These are phyloP conservation scores for Diutina ranongensis DNA, from an alignment of 1,139 yeast species.

Conservation along the genomic window DNA sequence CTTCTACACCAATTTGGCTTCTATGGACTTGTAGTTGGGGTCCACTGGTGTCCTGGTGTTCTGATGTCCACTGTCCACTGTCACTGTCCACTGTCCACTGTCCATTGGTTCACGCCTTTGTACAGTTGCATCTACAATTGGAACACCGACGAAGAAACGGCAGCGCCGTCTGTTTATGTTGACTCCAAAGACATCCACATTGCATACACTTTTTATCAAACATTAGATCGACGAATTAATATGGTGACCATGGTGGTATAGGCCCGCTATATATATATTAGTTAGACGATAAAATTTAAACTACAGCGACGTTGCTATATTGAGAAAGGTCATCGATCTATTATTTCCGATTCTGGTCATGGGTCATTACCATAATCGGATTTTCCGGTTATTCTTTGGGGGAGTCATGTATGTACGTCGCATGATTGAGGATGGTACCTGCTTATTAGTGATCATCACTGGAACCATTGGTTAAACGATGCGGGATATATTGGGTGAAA, in stretches of 20 bases:
- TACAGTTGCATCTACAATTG: constrained; percentile 1
- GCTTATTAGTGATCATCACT: background rate
- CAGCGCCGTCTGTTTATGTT: constrained; percentile 2
- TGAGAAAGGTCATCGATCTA: background rate
- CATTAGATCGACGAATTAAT: background rate
- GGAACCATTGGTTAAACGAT: no score
- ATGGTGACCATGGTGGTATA: background rate
- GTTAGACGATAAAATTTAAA: no score
- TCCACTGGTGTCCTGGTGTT: no score
- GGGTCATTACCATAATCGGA: background rate
- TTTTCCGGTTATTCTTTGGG: background rate
- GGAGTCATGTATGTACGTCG: background rate
- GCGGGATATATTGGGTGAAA: no score
- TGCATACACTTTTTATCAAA: constrained; percentile 5
- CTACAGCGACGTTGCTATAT: background rate
- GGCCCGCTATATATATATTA: background rate
- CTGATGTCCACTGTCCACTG: no score
- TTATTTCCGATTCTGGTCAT: background rate
- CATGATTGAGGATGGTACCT: background rate
- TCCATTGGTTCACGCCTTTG: background rate
- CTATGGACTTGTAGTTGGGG: no score
- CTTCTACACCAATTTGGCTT: no score
- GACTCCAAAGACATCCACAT: constrained; percentile 2
- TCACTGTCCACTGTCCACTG: no score
- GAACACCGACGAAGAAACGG: constrained; percentile 2